These are phyloP conservation scores for Delphinella strobiligena DNA, from an alignment of 2,329 filamentous ascomycete genomes.

Conservation along the genomic window DNA sequence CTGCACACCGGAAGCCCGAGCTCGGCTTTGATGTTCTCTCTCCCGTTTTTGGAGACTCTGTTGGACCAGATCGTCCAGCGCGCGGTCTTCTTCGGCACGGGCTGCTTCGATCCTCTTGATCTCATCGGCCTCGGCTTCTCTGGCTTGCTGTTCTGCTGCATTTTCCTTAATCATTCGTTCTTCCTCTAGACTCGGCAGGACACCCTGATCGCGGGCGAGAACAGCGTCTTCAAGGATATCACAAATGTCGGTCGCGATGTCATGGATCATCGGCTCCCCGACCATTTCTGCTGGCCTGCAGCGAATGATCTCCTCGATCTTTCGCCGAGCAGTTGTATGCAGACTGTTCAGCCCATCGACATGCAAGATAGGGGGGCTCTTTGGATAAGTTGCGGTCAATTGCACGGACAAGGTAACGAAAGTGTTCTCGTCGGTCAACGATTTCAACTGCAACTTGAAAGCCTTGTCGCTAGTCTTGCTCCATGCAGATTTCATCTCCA, in stretches of 20 bases:
- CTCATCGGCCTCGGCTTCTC: conserved; percentile 29
- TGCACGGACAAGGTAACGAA: conserved; percentile 63
- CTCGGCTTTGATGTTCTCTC: conserved; percentile 5
- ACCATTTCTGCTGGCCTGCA: conserved; percentile 54
- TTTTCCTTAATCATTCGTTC: conserved; percentile 77
- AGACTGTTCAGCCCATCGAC: conserved; percentile 54
- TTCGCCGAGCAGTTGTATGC: conserved; percentile 57
- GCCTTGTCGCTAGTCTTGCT: conserved; percentile 70
- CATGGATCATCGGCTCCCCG: conserved; percentile 54
- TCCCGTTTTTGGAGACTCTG: conserved; percentile 61
- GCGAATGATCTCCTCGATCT: conserved; percentile 57
- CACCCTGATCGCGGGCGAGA: conserved; percentile 57
- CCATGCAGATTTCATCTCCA: conserved; percentile 67
- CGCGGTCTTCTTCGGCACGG: conserved; percentile 53
- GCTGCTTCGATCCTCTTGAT: conserved; percentile 25
- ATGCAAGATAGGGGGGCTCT: conserved; percentile 61
- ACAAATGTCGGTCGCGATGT: conserved; percentile 47
- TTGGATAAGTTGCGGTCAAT: conserved; percentile 84
- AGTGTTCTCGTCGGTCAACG: conserved; percentile 60
- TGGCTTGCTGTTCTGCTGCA: conserved; percentile 48
- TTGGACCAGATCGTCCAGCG: conserved; percentile 58
- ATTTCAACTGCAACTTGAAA: conserved; percentile 69
- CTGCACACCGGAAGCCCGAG: not conserved
- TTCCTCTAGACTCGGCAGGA: conserved; percentile 77
- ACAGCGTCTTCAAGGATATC: conserved; percentile 80